Conservation (phyloP, 176 grass and related monocot species). For the Oryza punctata region DNA sequence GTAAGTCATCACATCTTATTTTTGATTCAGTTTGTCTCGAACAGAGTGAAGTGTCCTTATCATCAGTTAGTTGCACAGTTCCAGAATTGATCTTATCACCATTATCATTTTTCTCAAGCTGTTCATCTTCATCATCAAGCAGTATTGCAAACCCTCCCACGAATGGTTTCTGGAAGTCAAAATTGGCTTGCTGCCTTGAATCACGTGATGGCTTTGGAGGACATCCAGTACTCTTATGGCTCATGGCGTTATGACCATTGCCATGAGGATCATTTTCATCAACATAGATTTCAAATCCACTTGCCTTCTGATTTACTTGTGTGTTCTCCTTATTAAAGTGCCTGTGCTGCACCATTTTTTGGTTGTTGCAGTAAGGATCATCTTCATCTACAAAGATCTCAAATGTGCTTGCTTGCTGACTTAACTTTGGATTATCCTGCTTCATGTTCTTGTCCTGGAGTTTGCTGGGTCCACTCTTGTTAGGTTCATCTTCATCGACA, state of each 20-base stretch:
- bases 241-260: slow-evolving; percentile 25
- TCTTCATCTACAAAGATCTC: slow-evolving; percentile 80
- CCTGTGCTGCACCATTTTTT: slow-evolving; percentile 27
- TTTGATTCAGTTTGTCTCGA: slow-evolving; percentile 28
- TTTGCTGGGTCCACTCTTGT: slow-evolving; percentile 30
- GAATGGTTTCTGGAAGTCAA: slow-evolving; percentile 54
- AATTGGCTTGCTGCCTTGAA: slow-evolving; percentile 23
- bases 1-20: slow-evolving; percentile 14
- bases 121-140: slow-evolving; percentile 66
- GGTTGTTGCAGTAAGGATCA: slow-evolving; percentile 25
- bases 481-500: slow-evolving; percentile 69
- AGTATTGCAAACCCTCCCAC: slow-evolving; percentile 74
- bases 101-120: slow-evolving; percentile 29
- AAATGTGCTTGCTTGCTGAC: slow-evolving; percentile 60
- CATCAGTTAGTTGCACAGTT: slow-evolving; percentile 20
- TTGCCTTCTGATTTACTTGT: slow-evolving; percentile 38
- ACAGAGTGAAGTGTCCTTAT: slow-evolving; percentile 16
- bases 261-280: slow-evolving; percentile 58
- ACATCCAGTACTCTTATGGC: slow-evolving; percentile 22
- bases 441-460: slow-evolving; percentile 30
- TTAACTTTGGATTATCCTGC: slow-evolving; percentile 36
- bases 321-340: slow-evolving; percentile 43
- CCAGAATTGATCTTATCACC: slow-evolving; percentile 3
- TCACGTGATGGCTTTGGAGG: slow-evolving; percentile 31
- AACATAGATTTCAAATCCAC: slow-evolving; percentile 63